phyloP scores from a whole-genome alignment of 495 filamentous ascomycete species.

The Penicillium angulare region DNA sequence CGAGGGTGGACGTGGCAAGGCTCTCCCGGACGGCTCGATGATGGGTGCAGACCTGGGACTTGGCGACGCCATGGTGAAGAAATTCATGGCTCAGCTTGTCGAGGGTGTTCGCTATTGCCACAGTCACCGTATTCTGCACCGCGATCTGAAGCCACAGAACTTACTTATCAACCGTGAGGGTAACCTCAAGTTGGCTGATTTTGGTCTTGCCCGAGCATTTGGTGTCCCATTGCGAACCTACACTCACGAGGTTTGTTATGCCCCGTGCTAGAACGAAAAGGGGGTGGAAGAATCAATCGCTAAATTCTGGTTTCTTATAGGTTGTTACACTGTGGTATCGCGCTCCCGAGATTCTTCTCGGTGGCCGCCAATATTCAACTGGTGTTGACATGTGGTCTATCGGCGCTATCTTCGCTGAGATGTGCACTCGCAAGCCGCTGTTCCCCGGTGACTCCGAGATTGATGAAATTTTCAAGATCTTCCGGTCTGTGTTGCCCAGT shows the following conservation, averaged over 20 bases:
- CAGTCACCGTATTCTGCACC: slow-evolving; percentile 89
- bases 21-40: slow-evolving; percentile 75
- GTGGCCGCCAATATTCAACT: slow-evolving; percentile 95
- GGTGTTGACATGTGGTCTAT: slow-evolving; percentile 99
- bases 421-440: slow-evolving; percentile 96
- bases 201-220: slow-evolving; percentile 88
- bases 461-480: slow-evolving; percentile 99
- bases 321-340: slow-evolving; percentile 99
- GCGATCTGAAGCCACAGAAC: slow-evolving; percentile 98
- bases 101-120: slow-evolving; percentile 94
- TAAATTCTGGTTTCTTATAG: slow-evolving; percentile 28
- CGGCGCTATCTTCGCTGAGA: slow-evolving; percentile 98
- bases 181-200: slow-evolving; percentile 96
- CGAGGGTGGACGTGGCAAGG: slow-evolving; percentile 86
- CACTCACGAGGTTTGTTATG: slow-evolving; percentile 75
- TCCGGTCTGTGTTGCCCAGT: slow-evolving; percentile 59
- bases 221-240: slow-evolving; percentile 95
- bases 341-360: slow-evolving; percentile 94
- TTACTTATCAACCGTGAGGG: slow-evolving; percentile 91
- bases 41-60: slow-evolving; percentile 72
- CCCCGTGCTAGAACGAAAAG: not conserved
- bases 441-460: slow-evolving; percentile 99
- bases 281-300: not conserved
- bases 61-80: slow-evolving; percentile 89
- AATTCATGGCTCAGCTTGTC: slow-evolving; percentile 94